Evolutionary conservation across 2,329 filamentous ascomycete species (phyloP), one percentile per base, ranked within the genome.

Genomic region (Xylariaceae sp.): DNA sequence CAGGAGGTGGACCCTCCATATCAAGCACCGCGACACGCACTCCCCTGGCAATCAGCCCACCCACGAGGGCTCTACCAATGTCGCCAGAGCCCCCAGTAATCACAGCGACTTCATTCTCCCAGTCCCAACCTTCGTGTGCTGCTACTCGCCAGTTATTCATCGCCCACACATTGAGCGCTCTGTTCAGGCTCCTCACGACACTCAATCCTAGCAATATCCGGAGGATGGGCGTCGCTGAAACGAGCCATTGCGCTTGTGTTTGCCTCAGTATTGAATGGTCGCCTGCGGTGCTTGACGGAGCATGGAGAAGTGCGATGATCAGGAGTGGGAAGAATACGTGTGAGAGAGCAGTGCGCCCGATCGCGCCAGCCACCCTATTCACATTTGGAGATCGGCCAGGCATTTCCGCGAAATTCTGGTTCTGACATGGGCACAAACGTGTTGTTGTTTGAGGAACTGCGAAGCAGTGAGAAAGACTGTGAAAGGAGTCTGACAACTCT

Each of bases 1-100:
- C 18, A n/a, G 18, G n/a, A 4, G 47, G 41, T n/a, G 35, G 47
- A 14, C 31, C 35, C 30, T 41, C 40, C 36, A 49, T 19, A 15
- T 49, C 47, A 2, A 49, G 42, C 11, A 49, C 30, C 14, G 42
- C 47, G 41, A 49, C 47, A 14, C 35, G 41, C 6, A 44, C 36
- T 6, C 47, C 47, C 39, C 27, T 44, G 10, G 11, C 33, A 5
- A 22, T 31, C 41, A 44, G 36, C 19, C 42, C 47, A 15, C 27
- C 35, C 3, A 40, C 47, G 12, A 49, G 41, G 22, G 33, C 47
- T 35, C 22, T 35, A 3, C 47, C 47, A 15, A 49, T 49, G 14
- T 44, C 47, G 5, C 36, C 42, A 9, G 47, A 44, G 15, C 47
- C 42, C 4, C 47, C 47, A 6, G 47, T 49, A 10, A 49, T 27